Percentiles rank a stretch among this genome's conserved stretches.
These are phyloP conservation scores for Cardamine occulta DNA, from an alignment of 345 rosid species.

Conservation along the genomic window DNA sequence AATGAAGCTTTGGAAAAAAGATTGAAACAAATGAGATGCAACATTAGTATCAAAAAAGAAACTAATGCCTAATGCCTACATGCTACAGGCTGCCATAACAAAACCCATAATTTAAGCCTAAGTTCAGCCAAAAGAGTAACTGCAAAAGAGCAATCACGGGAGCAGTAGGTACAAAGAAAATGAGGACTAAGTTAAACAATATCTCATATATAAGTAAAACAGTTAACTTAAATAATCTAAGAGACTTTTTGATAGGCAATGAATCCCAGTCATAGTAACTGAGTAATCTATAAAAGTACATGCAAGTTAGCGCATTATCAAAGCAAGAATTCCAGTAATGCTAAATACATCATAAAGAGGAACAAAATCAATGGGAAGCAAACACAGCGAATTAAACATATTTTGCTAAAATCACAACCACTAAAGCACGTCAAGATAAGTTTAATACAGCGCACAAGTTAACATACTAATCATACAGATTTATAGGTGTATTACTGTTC, in stretches of 20 bases:
- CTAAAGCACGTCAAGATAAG: constrained; percentile 16
- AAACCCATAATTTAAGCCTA: neutral
- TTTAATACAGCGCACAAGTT: neutral
- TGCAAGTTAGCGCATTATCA: neutral
- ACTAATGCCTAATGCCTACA: constrained; percentile 1
- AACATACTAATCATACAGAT: constrained; percentile 9
- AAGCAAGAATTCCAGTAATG: constrained; percentile 11
- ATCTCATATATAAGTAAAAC: neutral
- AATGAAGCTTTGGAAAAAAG: constrained; percentile 20
- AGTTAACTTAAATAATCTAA: constrained; percentile 1
- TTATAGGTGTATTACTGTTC: constrained; percentile 9
- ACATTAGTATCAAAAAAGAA: neutral
- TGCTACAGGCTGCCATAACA: neutral
- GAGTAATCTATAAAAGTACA: constrained; percentile 2
- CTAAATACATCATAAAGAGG: constrained; percentile 5
- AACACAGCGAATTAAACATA: neutral
- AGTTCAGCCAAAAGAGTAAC: constrained; percentile 19
- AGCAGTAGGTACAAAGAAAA: constrained; percentile 10
- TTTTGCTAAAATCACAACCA: constrained; percentile 20
- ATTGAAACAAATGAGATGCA: constrained; percentile 15
- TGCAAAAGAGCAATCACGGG: constrained; percentile 8
- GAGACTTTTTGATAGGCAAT: constrained; percentile 9
- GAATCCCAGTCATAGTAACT: neutral
- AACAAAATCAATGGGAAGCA: constrained; percentile 7
- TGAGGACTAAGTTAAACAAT: constrained; percentile 4